Evolutionary conservation across 257 asterid genomes (phyloP).

Genomic region (Rubia yunnanensis): DNA sequence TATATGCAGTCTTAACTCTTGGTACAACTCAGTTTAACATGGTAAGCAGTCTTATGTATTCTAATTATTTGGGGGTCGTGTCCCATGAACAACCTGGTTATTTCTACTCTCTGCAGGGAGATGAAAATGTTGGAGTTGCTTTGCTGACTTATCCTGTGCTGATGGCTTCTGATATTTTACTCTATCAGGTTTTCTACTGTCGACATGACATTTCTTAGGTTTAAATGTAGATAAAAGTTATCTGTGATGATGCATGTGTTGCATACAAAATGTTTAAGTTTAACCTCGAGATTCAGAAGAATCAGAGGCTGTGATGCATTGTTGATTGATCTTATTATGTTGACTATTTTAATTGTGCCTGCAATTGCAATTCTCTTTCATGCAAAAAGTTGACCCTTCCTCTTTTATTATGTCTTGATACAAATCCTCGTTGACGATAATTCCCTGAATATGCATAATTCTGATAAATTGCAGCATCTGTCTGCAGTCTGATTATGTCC

Average conservation of each 20-base stretch:
- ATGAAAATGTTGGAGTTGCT: conserved; percentile 93
- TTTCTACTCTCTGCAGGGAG: conserved; percentile 46
- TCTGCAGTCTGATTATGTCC: too few relatives aligned
- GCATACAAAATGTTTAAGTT: background rate
- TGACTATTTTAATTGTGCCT: background rate
- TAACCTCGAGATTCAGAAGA: background rate
- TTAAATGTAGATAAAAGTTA: background rate
- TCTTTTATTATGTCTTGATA: background rate
- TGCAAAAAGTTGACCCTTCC: background rate
- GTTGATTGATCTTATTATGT: background rate
- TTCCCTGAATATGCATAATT: conserved; percentile 24
- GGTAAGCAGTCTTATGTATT: background rate
- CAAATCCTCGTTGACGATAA: conserved; percentile 12
- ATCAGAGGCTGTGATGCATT: background rate
- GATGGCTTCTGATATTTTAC: conserved; percentile 96
- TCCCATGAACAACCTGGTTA: background rate
- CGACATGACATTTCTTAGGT: background rate
- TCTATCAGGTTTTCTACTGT: conserved; percentile 52
- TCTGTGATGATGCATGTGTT: background rate
- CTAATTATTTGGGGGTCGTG: background rate
- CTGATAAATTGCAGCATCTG: too few relatives aligned
- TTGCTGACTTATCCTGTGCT: conserved; percentile 90
- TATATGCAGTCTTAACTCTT: too few relatives aligned
- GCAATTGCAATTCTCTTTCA: background rate
- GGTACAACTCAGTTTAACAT: background rate